A percentile compares a stretch with the other conserved stretches of the same genome.
Conservation (phyloP, 1,284 basidiomycete species). For the Ceratobasidium papillatum region DNA sequence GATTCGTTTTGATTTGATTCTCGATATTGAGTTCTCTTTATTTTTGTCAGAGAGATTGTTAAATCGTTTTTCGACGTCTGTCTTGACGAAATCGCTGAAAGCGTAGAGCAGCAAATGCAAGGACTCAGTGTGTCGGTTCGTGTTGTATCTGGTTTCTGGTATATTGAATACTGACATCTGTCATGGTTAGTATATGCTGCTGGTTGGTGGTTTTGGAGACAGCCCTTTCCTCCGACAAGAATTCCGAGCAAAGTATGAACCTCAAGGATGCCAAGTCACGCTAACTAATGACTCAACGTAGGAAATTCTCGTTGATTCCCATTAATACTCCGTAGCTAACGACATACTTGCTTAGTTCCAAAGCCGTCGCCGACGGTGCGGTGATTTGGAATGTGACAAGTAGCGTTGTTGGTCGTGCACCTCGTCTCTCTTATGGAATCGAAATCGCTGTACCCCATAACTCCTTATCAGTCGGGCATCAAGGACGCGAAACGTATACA, state of each 20-base stretch:
- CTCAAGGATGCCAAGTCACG: constrained; percentile 25
- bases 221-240: constrained; percentile 36
- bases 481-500: constrained; percentile 1
- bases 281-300: constrained; percentile 41
- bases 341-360: constrained; percentile 17
- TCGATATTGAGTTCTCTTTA: not conserved
- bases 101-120: constrained; percentile 38
- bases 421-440: constrained; percentile 31
- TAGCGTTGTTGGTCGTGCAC: constrained; percentile 36
- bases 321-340: not conserved
- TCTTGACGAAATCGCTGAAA: constrained; percentile 22
- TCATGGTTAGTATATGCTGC: constrained; percentile 31
- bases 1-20: too few relatives aligned
- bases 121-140: not conserved
- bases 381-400: constrained; percentile 38
- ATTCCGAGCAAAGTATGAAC: constrained; percentile 15
- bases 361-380: constrained; percentile 42
- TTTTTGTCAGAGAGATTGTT: constrained; percentile 4
- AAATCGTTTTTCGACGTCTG: constrained; percentile 40
- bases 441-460: not conserved
- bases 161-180: too few relatives aligned
- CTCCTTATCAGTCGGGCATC: not conserved
- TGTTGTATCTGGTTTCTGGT: not conserved
- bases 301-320: not conserved
- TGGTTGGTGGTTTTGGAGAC: constrained; percentile 43